Evolutionary conservation across 2,329 filamentous ascomycete species (phyloP).

Genomic region (Fusarium setosum): DNA sequence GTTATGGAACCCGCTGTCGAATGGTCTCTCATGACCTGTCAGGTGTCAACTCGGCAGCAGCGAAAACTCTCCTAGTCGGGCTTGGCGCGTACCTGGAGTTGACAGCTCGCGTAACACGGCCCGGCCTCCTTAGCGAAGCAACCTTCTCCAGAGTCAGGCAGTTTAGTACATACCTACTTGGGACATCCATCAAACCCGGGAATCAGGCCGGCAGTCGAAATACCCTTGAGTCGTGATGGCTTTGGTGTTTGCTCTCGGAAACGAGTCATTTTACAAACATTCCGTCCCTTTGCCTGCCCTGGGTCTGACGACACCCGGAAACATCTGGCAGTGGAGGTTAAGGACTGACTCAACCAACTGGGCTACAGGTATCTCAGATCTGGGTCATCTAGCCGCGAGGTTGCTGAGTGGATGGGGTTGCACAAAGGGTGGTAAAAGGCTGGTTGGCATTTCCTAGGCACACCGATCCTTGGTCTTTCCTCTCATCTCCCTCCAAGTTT

Average conservation of each 20-base stretch:
- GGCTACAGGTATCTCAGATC: neutral
- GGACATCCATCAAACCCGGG: neutral
- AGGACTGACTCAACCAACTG: neutral
- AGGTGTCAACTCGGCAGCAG: constrained; percentile 3
- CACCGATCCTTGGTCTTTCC: neutral
- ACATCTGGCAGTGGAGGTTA: neutral
- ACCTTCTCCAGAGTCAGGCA: neutral
- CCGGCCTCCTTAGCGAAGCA: neutral
- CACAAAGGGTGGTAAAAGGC: neutral
- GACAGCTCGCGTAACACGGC: constrained; percentile 25
- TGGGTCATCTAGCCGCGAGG: neutral
- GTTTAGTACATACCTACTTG: neutral
- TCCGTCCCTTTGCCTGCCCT: neutral
- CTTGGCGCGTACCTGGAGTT: constrained; percentile 19
- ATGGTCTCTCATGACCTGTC: constrained; percentile 2
- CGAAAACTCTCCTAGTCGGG: constrained; percentile 24
- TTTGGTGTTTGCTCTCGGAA: neutral
- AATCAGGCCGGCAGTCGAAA: too few relatives aligned
- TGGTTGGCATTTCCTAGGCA: neutral
- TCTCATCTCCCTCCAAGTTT: neutral
- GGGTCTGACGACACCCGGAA: constrained; percentile 1
- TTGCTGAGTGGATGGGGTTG: neutral
- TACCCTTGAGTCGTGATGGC: neutral
- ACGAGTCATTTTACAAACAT: constrained; percentile 5
- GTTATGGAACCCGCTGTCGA: neutral